Evolutionary conservation across 2,329 filamentous ascomycete genomes (phyloP), one percentile per base, ranked within the genome.

Genomic region (Penicillium freii): DNA sequence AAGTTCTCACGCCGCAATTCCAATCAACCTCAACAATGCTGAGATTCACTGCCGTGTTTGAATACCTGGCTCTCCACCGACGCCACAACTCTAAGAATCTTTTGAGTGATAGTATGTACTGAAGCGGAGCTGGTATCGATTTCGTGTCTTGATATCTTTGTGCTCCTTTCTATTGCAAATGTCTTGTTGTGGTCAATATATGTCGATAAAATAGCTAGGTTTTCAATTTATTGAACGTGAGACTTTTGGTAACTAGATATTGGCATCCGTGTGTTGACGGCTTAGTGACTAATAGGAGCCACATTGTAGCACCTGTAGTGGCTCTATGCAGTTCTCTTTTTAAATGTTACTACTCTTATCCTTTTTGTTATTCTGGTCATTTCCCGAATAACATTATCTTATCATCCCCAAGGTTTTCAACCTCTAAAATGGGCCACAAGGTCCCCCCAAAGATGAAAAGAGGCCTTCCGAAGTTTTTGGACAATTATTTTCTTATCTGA

Each of bases 11-110:
- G 27, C 48, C 3, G 53, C 46, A 15, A 49, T 42, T 36, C 53
- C 56, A 25, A 39, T 62, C 47, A 49, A 61, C 10, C 45, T 62
- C 10, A 50, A 51, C 33, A 19, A 43, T 11, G 58, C 44, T 9
- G 9, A 15, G 7, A 51, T 61, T 45, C 54, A 38, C 45, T 62
- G 61, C 42, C 39, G 33, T 9, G 51, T 39, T 23, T 56, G 17
- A 44, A 39, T n/a, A 7, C 3, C 8, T 23, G 19, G 34, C 19
- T 25, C 11, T 8, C 23, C 11, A n/a, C 9, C 4, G 9, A n/a
- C n/a, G 2, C 3, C 13, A 29, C 15, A 25, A 17, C 4, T 23
- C 19, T n/a, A 5, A 17, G 29, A 17, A n/a, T n/a, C 8, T 5
- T n/a, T 19, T 13, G 33, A 25, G 27, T 31, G 13, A 31, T 15